Base-by-base conservation (phyloP, 352 stramenopile genomes). In the Phytophthora quininea region DNA sequence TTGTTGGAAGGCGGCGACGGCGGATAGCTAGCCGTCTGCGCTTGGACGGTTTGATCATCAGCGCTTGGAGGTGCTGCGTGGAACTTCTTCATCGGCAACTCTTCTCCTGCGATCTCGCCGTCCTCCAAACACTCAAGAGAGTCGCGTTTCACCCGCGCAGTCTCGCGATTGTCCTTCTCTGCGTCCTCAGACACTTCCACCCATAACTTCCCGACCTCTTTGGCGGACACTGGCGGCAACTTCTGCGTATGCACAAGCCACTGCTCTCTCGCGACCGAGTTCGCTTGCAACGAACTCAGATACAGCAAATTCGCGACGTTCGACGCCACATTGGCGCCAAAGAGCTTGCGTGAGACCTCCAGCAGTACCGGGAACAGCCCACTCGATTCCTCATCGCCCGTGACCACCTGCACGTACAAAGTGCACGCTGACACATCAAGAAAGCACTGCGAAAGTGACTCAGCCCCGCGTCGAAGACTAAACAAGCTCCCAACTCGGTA, bases 281-380 rank as follows among this genome's bases (percentile, higher is more conserved):
- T 75, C 4, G 65, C 64, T 54, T 94, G 86, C 57, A 94, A 66
- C 42, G 83, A 87, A 35, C 84, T 80, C 35, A 94, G 75, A 56
- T 91, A 94, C 51, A 92, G 45, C 29, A 94, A 56, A 53, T 94
- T 94, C 10, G 84, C 79, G 4, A 92, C 67, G 32, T 62, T 85
- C 9, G 82, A 67, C 3, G 82, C 82, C 15, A 86, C 69, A 47
- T 72, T 56, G 1, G 42, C 31, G 19, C 80, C 79, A 32, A 94
- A 80, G 29, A 85, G 76, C 59, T 88, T 89, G 4, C 73, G 76
- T 45, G 71, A 80, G 15, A 90, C 12, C 37, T 91, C 83, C 59
- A 88, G 78, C 33, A 94, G 64, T 19, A 87, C 74, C 3, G 78
- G 50, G 54, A 84, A 91, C 30, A 91, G 66, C 0, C 33, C 48